These are phyloP conservation scores for Microstroma glucosiphilum DNA, from an alignment of 1,284 basidiomycete species.

Conservation along the genomic window DNA sequence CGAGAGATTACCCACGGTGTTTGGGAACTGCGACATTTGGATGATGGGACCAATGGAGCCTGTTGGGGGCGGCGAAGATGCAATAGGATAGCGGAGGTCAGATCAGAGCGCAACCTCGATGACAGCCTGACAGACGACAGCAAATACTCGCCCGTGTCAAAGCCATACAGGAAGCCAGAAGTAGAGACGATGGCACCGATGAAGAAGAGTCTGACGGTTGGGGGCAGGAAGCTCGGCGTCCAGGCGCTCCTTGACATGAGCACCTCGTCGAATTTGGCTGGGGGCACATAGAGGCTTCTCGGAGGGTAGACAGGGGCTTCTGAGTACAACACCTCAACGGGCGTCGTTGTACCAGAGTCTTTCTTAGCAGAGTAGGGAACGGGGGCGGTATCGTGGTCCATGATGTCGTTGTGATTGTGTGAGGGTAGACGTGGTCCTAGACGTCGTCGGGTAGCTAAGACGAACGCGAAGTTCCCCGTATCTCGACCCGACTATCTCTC, in stretches of 20 bases:
- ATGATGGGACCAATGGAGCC: conserved; percentile 12
- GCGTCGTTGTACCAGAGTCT: too few relatives aligned
- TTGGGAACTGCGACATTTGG: conserved; percentile 9
- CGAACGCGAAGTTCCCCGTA: too few relatives aligned
- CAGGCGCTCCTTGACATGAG: background rate
- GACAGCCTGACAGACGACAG: background rate
- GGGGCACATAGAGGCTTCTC: too few relatives aligned
- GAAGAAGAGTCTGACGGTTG: conserved; percentile 8
- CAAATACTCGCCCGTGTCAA: conserved; percentile 8
- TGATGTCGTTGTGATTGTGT: too few relatives aligned
- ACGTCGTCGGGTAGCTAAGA: too few relatives aligned
- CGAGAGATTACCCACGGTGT: conserved; percentile 8
- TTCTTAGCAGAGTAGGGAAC: too few relatives aligned
- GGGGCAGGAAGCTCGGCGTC: conserved; percentile 7
- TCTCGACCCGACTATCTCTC: too few relatives aligned
- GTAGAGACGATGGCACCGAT: conserved; percentile 10
- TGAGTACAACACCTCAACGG: too few relatives aligned
- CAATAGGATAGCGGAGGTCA: background rate
- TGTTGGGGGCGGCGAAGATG: background rate
- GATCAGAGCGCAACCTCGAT: background rate
- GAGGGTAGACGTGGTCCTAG: too few relatives aligned
- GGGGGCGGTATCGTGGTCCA: too few relatives aligned
- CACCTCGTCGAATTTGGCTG: too few relatives aligned
- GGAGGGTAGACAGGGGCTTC: too few relatives aligned
- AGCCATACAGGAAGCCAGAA: conserved; percentile 9